These are phyloP conservation scores for Lactarius akahatsu DNA, from an alignment of 768 basidiomycete species.

Conservation along the genomic window DNA sequence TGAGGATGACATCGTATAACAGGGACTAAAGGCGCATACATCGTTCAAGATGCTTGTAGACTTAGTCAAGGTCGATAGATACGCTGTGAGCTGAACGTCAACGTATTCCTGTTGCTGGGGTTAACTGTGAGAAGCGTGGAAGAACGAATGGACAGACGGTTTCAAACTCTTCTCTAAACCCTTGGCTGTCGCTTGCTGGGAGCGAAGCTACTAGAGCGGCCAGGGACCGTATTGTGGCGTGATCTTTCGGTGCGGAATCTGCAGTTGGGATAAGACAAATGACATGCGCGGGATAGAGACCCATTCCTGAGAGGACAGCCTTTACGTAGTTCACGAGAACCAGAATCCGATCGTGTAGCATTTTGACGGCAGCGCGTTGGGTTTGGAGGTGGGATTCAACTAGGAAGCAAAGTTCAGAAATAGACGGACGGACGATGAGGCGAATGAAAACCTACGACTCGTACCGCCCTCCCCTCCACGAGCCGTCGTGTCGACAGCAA, in stretches of 20 bases:
- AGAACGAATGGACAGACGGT: constrained; percentile 51
- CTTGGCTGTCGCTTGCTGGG: constrained; percentile 79
- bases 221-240: constrained; percentile 78
- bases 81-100: constrained; percentile 90
- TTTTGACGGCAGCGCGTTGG: constrained; percentile 92
- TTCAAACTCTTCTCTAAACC: constrained; percentile 85
- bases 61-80: constrained; percentile 85
- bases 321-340: constrained; percentile 85
- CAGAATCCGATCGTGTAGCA: constrained; percentile 90
- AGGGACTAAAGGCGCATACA: constrained; percentile 46
- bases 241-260: constrained; percentile 78
- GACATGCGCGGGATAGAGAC: background rate
- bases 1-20: constrained; percentile 16
- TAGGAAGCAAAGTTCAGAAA: constrained; percentile 36
- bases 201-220: constrained; percentile 84
- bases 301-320: constrained; percentile 68
- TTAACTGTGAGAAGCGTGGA: background rate
- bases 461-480: constrained; percentile 81
- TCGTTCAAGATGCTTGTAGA: constrained; percentile 86
- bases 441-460: constrained; percentile 62
- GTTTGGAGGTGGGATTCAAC: constrained; percentile 90
- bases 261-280: constrained; percentile 11
- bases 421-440: constrained; percentile 1
- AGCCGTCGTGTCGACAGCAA: constrained; percentile 95
- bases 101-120: constrained; percentile 76